Evolutionary conservation across 2,329 filamentous ascomycete species (phyloP).

Genomic region (Cladophialophora chaetospira): DNA sequence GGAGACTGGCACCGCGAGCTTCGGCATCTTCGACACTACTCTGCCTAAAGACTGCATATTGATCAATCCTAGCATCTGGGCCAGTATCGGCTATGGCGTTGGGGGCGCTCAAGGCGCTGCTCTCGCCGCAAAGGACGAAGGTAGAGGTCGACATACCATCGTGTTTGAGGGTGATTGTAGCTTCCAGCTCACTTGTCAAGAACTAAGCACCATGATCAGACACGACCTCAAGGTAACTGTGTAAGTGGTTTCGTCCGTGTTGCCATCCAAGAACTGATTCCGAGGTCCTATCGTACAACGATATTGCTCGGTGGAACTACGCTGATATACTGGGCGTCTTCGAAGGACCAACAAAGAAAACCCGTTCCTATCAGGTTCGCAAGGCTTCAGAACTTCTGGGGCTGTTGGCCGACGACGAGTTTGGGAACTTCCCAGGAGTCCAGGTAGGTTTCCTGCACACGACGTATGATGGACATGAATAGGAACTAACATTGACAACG

Average conservation of each 20-base stretch:
- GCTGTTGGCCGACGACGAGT: neutral
- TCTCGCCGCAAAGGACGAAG: conserved; percentile 53
- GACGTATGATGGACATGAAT: neutral
- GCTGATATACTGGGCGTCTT: conserved; percentile 48
- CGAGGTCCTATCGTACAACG: conserved; percentile 77
- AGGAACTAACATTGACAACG: neutral
- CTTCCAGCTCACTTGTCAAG: conserved; percentile 81
- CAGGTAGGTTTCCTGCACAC: neutral
- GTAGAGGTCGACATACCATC: conserved; percentile 61
- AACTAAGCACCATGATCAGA: conserved; percentile 75
- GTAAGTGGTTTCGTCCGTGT: neutral
- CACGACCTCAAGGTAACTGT: conserved; percentile 54
- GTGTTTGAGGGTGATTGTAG: conserved; percentile 85
- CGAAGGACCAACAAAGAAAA: neutral
- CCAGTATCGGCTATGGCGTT: conserved; percentile 65
- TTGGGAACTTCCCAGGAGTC: neutral
- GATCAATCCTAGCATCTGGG: conserved; percentile 75
- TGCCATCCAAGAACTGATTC: conserved; percentile 79
- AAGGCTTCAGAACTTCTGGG: neutral
- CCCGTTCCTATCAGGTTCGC: neutral
- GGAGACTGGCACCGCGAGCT: conserved; percentile 85
- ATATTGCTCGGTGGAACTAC: conserved; percentile 75
- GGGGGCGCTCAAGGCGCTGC: conserved; percentile 69
- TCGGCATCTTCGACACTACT: conserved; percentile 81
- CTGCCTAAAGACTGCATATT: conserved; percentile 72